Conservation (phyloP, 148 eudicot species). For the Rhododendron mucronatum region DNA sequence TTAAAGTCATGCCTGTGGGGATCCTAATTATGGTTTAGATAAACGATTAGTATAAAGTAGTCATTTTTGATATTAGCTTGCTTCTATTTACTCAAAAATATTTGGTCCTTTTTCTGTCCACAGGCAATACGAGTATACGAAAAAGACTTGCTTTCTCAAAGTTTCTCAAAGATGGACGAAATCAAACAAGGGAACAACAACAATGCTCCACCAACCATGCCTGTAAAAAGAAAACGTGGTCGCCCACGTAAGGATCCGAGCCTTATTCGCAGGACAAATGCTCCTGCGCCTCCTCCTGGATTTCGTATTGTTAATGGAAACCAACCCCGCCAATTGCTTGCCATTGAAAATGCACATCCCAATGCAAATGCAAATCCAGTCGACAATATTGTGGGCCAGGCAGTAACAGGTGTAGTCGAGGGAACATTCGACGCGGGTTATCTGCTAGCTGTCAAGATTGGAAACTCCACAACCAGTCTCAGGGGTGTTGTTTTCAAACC, state of each 20-base stretch:
- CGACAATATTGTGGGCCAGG: slow-evolving; percentile 37
- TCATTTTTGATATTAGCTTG: background rate
- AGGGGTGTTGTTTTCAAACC: slow-evolving; percentile 94
- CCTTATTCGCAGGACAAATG: slow-evolving; percentile 20
- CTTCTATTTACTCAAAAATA: background rate
- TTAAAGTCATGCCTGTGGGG: background rate
- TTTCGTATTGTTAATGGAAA: slow-evolving; percentile 14
- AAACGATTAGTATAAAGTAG: background rate
- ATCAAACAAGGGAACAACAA: slow-evolving; percentile 28
- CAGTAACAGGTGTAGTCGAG: slow-evolving; percentile 43
- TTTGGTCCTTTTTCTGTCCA: background rate
- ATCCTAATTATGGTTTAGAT: background rate
- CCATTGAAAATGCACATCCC: slow-evolving; percentile 15
- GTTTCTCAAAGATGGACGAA: slow-evolving; percentile 46
- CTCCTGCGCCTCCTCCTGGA: slow-evolving; percentile 29
- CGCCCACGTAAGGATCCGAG: slow-evolving; percentile 81
- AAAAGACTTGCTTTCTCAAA: background rate
- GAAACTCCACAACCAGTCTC: slow-evolving; percentile 56
- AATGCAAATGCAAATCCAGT: slow-evolving; percentile 9
- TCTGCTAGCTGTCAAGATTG: slow-evolving; percentile 46
- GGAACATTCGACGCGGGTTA: slow-evolving; percentile 52
- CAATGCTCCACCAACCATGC: slow-evolving; percentile 22
- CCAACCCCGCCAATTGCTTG: slow-evolving; percentile 13
- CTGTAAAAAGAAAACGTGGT: slow-evolving; percentile 73
- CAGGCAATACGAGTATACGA: slow-evolving; percentile 9